Conservation (phyloP, 78 protist species). For the Dictyostelium citrinum region DNA sequence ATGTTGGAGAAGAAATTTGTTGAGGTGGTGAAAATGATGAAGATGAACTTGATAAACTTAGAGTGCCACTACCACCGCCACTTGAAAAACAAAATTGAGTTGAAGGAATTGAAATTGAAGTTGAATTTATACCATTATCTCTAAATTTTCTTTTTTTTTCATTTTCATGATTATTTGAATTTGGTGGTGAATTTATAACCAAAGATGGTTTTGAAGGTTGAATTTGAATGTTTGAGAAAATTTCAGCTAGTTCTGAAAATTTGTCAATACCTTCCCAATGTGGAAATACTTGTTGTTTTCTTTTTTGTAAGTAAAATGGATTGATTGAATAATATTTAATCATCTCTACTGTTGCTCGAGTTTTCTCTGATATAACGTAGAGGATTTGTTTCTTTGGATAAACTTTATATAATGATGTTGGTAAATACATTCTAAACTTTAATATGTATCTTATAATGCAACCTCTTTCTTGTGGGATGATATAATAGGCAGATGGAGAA, state of each 20-base stretch:
- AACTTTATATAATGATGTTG: background rate
- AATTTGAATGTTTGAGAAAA: background rate
- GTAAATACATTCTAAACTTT: background rate
- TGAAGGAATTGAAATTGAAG: background rate
- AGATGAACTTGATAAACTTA: background rate
- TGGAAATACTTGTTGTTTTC: background rate
- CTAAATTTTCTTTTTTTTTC: slow-evolving; percentile 25
- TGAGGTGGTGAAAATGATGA: background rate
- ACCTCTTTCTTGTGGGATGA: slow-evolving; percentile 35
- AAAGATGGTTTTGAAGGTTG: background rate
- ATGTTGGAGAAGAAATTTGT: background rate
- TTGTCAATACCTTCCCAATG: background rate
- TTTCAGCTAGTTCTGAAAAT: background rate
- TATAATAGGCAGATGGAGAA: slow-evolving; percentile 25
- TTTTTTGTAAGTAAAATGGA: background rate
- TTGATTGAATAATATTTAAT: background rate
- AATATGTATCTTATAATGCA: background rate
- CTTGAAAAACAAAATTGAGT: background rate
- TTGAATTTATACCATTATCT: background rate
- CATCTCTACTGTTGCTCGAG: background rate
- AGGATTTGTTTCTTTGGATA: background rate
- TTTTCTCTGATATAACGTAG: background rate
- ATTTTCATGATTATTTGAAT: background rate
- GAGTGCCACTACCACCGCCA: background rate
- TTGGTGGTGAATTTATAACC: background rate